Evolutionary conservation across 805 yeast genomes (phyloP), one percentile per base, ranked within the genome.

Genomic region (Wickerhamomyces silvicola): DNA sequence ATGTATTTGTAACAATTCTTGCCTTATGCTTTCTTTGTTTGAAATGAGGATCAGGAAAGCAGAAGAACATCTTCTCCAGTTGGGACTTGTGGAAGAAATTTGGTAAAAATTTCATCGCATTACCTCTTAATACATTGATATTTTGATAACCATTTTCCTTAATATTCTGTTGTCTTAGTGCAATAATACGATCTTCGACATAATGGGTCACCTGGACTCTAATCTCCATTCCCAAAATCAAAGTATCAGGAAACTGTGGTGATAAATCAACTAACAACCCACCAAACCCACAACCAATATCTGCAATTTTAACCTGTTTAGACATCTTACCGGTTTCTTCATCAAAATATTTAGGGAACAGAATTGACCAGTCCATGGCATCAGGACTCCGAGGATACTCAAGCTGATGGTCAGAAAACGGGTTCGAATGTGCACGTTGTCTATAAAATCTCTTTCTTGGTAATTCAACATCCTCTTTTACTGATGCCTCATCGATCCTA

Each of bases 21-120:
- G 97, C 97, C 68, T 92, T 92, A 62, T 92, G 98, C 56, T 92
- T 92, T 53, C 97, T 72, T 59, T 86, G 94, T 57, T 92, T 92
- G 68, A 92, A 92, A 59, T 92, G 98, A 7, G 98, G 98, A 59
- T 92, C 98, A n/a, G 98, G 98, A 72, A 92, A 92, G 58, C 98
- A 92, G 65, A 92, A 92, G 63, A 92, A 92, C 73, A 92, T 84
- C 66, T 90, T 92, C 21, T 80, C 75, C 31, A 88, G 63, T 55
- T 87, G 97, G 6, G 78, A 77, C 57, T 81, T 81, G 36, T 69
- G 65, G 62, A 92, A 92, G 57, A 92, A 92, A 57, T 92, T 92
- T 15, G 98, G 97, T 41, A 87, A 62, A 52, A 92, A 92, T 59
- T 92, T 92, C 98, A 92, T 92, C 22, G 97, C 92, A 54, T 92